Conservation (phyloP, 805 yeast species). For the Scheffersomyces ergatensis region DNA sequence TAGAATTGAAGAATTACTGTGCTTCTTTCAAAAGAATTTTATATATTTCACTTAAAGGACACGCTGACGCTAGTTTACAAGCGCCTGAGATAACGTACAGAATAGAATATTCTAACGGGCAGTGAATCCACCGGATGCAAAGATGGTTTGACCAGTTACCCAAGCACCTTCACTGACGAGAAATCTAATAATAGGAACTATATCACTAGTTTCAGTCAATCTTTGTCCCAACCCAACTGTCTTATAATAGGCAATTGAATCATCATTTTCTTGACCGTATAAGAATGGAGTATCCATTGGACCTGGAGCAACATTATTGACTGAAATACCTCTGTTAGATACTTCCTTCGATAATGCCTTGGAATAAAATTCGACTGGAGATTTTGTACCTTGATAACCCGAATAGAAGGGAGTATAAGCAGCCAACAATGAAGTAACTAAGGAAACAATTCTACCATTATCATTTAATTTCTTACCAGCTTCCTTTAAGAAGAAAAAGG, state of each 20-base stretch:
- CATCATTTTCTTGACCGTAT: conserved; percentile 56
- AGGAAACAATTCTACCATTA: conserved; percentile 52
- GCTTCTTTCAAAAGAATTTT: too few species aligned
- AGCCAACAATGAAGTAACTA: conserved; percentile 64
- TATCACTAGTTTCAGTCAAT: conserved; percentile 57
- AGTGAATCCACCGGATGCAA: conserved; percentile 64
- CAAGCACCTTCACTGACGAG: conserved; percentile 64
- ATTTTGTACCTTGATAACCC: conserved; percentile 56
- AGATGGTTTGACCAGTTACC: conserved; percentile 70
- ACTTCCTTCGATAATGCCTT: conserved; percentile 58
- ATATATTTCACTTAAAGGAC: too few species aligned
- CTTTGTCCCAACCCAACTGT: conserved; percentile 46
- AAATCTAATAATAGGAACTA: conserved; percentile 61
- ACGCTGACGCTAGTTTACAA: too few species aligned
- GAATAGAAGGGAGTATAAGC: conserved; percentile 58
- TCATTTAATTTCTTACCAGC: conserved; percentile 51
- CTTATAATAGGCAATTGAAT: conserved; percentile 54
- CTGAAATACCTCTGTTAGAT: conserved; percentile 42
- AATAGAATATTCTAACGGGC: conserved; percentile 51
- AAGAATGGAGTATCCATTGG: conserved; percentile 69
- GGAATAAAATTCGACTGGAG: conserved; percentile 52
- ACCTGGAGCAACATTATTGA: conserved; percentile 61
- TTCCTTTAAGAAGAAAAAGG: conserved; percentile 59
- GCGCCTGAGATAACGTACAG: too few species aligned
- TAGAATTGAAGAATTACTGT: too few species aligned